Base-by-base conservation (phyloP, 2,329 filamentous ascomycete species). In the Fusarium papillatum region DNA sequence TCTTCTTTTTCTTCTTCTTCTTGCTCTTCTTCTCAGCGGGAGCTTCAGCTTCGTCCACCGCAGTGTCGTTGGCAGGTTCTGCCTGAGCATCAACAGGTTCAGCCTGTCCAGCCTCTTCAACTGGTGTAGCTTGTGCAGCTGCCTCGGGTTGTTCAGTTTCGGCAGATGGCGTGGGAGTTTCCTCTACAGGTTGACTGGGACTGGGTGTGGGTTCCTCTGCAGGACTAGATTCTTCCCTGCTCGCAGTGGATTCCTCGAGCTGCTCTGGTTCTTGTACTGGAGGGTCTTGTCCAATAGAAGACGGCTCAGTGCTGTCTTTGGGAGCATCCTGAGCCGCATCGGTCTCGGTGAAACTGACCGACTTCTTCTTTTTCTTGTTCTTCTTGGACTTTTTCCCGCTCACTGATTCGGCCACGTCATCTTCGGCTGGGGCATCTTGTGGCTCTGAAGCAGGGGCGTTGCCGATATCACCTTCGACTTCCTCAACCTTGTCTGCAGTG, bases 1-100 rank as follows among this genome's bases (percentile, higher is more conserved):
- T 71, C 69, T 79, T 80, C 69, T 80, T 76, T 67, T 79, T 87
- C 82, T 84, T 87, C 22, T 84, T 85, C 76, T 80, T 86, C 77
- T 79, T 86, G 66, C 69, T 76, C 74, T 75, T 78, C 64, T 78
- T 80, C 29, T 77, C 71, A 5, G 75, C 31, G 10, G 57, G 31
- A n/a, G 53, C 55, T 48, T 78, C 74, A 39, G 66, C 34, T 24
- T 68, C 68, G 24, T 64, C 53, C 50, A 39, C 41, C 31, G 46
- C 39, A 36, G 16, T 26, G 22, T 61, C 59, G 3, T 38, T 34
- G 29, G 55, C 53, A 59, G 36, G 59, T 66, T 76, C 74, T n/a
- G 22, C 36, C 16, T 67, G 62, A 22, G 14, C 17, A n/a, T 76
- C 74, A 41, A 34, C 8, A 24, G 38, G n/a, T 22, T 64, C 66